phyloP scores from a whole-genome alignment of 306 rosid species.

The Corylus americana region DNA sequence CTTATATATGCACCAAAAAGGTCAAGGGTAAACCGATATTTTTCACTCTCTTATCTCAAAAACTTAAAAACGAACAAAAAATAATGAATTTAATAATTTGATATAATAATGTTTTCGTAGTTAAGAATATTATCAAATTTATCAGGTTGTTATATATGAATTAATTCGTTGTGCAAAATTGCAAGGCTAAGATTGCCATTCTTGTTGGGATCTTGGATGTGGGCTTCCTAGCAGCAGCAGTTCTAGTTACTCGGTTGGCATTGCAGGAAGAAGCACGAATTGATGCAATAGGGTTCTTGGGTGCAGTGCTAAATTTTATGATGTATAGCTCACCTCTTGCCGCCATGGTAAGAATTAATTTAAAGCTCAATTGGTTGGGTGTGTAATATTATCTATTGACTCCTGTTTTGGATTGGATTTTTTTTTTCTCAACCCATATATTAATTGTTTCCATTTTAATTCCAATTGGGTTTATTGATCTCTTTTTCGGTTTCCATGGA shows the following conservation, averaged over 20 bases:
- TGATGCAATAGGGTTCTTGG: constrained; percentile 47
- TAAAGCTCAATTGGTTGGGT: background rate
- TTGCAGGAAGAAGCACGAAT: constrained; percentile 43
- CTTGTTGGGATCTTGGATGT: constrained; percentile 45
- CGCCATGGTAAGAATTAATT: constrained; percentile 37
- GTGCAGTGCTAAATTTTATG: constrained; percentile 55
- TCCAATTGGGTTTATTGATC: too few relatives aligned
- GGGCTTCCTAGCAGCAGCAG: constrained; percentile 35
- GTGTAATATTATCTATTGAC: too few relatives aligned
- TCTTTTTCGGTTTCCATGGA: too few relatives aligned
- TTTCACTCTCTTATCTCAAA: background rate
- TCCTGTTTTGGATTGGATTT: too few relatives aligned
- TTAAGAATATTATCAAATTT: background rate
- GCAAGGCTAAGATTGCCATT: constrained; percentile 41
- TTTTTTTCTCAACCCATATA: too few relatives aligned
- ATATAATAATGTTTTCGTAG: background rate
- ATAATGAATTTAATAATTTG: too few relatives aligned
- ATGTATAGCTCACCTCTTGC: constrained; percentile 66
- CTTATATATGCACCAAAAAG: constrained; percentile 47
- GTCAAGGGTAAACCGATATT: constrained; percentile 34
- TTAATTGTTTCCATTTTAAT: too few relatives aligned
- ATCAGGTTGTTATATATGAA: background rate
- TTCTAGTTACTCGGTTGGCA: constrained; percentile 33
- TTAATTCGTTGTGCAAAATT: background rate
- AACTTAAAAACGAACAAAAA: background rate